Evolutionary conservation across 2,329 filamentous ascomycete species (phyloP).

Genomic region (Fusarium sp.): DNA sequence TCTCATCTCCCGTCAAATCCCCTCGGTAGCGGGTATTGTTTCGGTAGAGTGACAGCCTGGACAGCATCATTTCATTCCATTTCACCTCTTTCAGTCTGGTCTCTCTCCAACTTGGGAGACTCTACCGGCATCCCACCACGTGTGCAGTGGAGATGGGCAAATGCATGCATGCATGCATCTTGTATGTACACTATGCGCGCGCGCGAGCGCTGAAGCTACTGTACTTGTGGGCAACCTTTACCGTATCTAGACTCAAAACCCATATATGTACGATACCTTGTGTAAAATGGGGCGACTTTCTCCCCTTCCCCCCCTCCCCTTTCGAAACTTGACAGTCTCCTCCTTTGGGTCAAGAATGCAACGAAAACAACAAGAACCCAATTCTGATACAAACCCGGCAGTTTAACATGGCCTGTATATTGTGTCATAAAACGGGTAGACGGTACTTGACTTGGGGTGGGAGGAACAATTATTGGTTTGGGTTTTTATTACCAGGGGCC

Average conservation of each 20-base stretch:
- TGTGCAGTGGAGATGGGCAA: conserved; percentile 42
- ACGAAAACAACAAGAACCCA: background rate
- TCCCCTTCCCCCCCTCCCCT: background rate
- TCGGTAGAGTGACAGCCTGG: conserved; percentile 30
- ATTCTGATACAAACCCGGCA: conserved; percentile 1
- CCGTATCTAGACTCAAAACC: too few relatives aligned
- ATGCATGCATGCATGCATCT: conserved; percentile 2
- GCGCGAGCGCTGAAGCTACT: background rate
- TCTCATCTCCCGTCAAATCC: conserved; percentile 23
- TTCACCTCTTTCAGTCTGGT: conserved; percentile 1
- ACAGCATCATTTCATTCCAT: background rate
- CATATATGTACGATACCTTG: too few relatives aligned
- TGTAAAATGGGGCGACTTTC: background rate
- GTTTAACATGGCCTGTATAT: background rate
- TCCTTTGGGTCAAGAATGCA: too few relatives aligned
- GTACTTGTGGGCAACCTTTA: too few relatives aligned
- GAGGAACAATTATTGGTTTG: background rate
- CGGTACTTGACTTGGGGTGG: conserved; percentile 33
- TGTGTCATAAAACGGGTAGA: background rate
- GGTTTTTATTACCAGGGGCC: conserved; percentile 23
- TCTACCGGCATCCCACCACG: conserved; percentile 46
- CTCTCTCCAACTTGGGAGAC: background rate
- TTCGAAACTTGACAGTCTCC: too few relatives aligned
- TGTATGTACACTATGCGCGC: background rate
- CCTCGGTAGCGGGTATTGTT: conserved; percentile 14